Conservation (phyloP, 169 alveolate species). For the Plasmodium cynomolgi region DNA sequence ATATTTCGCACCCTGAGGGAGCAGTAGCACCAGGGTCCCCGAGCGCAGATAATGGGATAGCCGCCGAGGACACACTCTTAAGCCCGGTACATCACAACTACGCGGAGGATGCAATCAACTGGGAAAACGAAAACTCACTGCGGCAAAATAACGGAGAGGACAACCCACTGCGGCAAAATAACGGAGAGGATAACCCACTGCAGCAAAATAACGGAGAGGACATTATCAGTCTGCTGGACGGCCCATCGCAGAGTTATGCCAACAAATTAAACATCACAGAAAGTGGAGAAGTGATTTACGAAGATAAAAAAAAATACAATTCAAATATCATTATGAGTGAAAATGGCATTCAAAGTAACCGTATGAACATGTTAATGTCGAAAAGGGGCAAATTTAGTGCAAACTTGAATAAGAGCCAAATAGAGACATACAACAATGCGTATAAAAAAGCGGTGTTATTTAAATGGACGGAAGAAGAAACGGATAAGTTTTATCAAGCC, state of each 20-base stretch:
- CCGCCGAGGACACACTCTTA: background rate
- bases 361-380: slow-evolving; percentile 23
- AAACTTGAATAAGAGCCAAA: slow-evolving; percentile 43
- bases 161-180: background rate
- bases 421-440: slow-evolving; percentile 78
- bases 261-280: slow-evolving; percentile 61
- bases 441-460: slow-evolving; percentile 77
- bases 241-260: background rate
- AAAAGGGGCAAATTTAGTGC: slow-evolving; percentile 15
- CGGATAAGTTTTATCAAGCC: slow-evolving; percentile 82
- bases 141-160: slow-evolving; percentile 25
- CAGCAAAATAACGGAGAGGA: slow-evolving; percentile 26
- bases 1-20: background rate
- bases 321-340: slow-evolving; percentile 34
- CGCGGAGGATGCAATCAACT: background rate
- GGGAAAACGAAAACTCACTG: background rate
- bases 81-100: background rate
- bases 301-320: slow-evolving; percentile 30
- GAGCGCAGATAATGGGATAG: background rate
- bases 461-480: slow-evolving; percentile 84
- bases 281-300: slow-evolving; percentile 44
- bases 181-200: background rate
- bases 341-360: background rate
- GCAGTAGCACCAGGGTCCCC: background rate
- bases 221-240: slow-evolving; percentile 12